Evolutionary conservation across 1,284 basidiomycete genomes (phyloP), one percentile per base, ranked within the genome.

Genomic region (Cryptococcus sp.): DNA sequence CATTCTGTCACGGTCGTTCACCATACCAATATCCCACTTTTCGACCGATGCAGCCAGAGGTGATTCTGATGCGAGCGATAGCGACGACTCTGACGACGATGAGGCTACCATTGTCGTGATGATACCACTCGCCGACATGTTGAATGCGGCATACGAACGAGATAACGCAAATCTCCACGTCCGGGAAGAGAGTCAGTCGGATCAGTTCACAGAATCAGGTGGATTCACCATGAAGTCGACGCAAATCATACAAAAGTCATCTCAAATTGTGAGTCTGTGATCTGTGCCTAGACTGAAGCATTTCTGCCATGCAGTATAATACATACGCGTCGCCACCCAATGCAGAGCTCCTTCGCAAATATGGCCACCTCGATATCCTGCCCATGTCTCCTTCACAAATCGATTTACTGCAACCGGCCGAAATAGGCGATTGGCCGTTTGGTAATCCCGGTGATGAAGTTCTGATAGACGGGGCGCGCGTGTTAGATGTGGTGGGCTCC

Each of bases 271-370:
- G 67, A 63, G 86, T 78, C 3, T 20, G 19, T 22, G 8, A 17
- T 16, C 20, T 17, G 13, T 2, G 29, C 29, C 29, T 10, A 34
- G 13, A 34, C 29, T 41, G 37, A 50, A 3, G 16, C 22, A 29
- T 43, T 17, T 20, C 20, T 48, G n/a, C 19, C 23, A 19, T 20
- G 5, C 61, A 93, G 91, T 92, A 87, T 84, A 99, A 99, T 76
- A 98, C 96, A 0, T 99, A 98, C 75, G 92, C 89, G 23, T 89
- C 96, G 69, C 89, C 87, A 8, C 93, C 95, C 3, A 99, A 99
- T 73, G 86, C 89, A n/a, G 93, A 96, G 67, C 84, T 99, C 1
- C 82, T 99, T 20, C 86, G 96, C 49, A 86, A 91, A 50, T 99
- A 97, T 71, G 95, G 95, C 0, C 90, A 98, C 72, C 88, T 97